Conservation (phyloP, 2,329 filamentous ascomycete species). For the Claviceps sp. region DNA sequence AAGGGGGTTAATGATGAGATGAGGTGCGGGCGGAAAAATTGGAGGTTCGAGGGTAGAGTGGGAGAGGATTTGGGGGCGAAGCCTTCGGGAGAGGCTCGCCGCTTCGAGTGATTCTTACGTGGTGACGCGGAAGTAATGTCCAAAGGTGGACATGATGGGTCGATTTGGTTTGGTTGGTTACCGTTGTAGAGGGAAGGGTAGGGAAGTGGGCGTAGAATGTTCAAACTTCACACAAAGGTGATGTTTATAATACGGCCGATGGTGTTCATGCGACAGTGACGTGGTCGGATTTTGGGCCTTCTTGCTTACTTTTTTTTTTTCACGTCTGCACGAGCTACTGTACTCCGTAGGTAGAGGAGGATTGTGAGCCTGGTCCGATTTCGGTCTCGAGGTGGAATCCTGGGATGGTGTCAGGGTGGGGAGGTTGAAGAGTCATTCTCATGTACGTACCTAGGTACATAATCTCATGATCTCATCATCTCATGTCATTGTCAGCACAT, state of each 20-base stretch:
- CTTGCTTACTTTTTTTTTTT: neutral
- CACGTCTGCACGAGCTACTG: neutral
- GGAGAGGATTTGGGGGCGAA: neutral
- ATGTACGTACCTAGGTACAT: no score
- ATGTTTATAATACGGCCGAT: no score
- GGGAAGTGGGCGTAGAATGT: neutral
- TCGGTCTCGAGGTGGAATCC: no score
- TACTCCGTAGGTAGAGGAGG: no score
- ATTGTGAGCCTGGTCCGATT: no score
- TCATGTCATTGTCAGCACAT: no score
- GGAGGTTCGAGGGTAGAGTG: neutral
- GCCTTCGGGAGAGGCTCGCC: neutral
- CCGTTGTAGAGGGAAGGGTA: neutral
- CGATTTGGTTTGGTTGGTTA: neutral
- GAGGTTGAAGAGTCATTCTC: no score
- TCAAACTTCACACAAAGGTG: neutral
- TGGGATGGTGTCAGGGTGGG: no score
- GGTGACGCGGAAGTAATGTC: slow-evolving; percentile 66
- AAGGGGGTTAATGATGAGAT: neutral
- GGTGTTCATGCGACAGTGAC: neutral
- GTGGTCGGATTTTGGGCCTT: neutral
- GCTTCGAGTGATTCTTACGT: slow-evolving; percentile 38
- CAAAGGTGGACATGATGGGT: slow-evolving; percentile 71
- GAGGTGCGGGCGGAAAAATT: neutral
- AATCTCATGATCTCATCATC: no score